A percentile compares a stretch with the other conserved stretches of the same genome.
These are phyloP conservation scores for Paramecium caudatum DNA, from an alignment of 73 alveolate species.

Conservation along the genomic window DNA sequence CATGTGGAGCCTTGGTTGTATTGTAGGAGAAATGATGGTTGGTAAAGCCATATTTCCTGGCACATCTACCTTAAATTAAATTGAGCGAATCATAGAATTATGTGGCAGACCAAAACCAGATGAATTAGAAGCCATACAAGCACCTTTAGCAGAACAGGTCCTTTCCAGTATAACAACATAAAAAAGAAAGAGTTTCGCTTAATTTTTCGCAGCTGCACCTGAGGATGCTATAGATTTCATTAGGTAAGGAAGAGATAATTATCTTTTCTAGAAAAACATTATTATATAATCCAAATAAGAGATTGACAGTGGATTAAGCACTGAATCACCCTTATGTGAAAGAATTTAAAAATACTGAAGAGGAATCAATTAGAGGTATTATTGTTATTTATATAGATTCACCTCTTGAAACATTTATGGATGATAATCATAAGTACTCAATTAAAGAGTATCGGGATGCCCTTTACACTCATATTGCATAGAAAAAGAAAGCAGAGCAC, in stretches of 20 bases:
- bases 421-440: slow-evolving; percentile 87
- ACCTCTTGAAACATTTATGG: slow-evolving; percentile 83
- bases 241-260: neutral
- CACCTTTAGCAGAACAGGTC: slow-evolving; percentile 83
- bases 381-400: neutral
- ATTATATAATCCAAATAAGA: slow-evolving; percentile 79
- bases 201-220: slow-evolving; percentile 78
- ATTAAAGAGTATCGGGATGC: slow-evolving; percentile 84
- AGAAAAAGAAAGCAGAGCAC: neutral
- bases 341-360: slow-evolving; percentile 35
- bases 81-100: slow-evolving; percentile 83
- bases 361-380: slow-evolving; percentile 78
- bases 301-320: slow-evolving; percentile 83
- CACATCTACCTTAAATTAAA: slow-evolving; percentile 83
- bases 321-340: slow-evolving; percentile 50
- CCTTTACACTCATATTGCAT: neutral
- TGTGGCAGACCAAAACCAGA: slow-evolving; percentile 86
- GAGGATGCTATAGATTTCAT: slow-evolving; percentile 86
- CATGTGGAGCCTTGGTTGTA: slow-evolving; percentile 97
- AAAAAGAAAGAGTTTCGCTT: slow-evolving; percentile 74
- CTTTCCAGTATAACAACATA: slow-evolving; percentile 76
- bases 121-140: slow-evolving; percentile 82
- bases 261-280: slow-evolving; percentile 76
- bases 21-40: slow-evolving; percentile 89
- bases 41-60: slow-evolving; percentile 96